phyloP scores from a whole-genome alignment of 2,329 filamentous ascomycete genomes.

The Epichloe gansuensis region DNA sequence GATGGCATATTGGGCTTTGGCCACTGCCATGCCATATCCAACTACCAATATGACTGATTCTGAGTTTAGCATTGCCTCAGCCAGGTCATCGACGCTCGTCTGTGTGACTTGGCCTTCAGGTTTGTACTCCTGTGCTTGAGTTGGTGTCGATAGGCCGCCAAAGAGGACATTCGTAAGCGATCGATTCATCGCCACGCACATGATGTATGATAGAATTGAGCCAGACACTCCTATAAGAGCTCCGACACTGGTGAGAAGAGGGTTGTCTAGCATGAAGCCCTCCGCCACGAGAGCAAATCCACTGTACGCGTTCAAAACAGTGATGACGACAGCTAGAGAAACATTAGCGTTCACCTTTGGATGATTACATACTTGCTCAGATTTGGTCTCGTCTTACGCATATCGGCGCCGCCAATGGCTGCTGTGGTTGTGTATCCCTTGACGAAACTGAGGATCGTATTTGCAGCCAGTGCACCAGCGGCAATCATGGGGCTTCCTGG shows the following conservation, averaged over 20 bases:
- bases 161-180: slow-evolving; percentile 84
- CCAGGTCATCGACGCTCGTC: slow-evolving; percentile 69
- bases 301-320: slow-evolving; percentile 80
- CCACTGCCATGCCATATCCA: slow-evolving; percentile 89
- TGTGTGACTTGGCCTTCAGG: slow-evolving; percentile 71
- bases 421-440: slow-evolving; percentile 83
- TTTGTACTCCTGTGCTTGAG: slow-evolving; percentile 50
- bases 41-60: slow-evolving; percentile 85
- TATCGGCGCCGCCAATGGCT: slow-evolving; percentile 85
- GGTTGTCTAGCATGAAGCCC: slow-evolving; percentile 84
- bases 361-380: not conserved
- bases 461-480: slow-evolving; percentile 64
- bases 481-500: slow-evolving; percentile 69
- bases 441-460: slow-evolving; percentile 64
- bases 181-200: slow-evolving; percentile 85
- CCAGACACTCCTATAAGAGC: slow-evolving; percentile 81
- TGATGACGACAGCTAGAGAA: slow-evolving; percentile 60
- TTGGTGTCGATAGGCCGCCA: slow-evolving; percentile 52
- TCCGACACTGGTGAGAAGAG: slow-evolving; percentile 72
- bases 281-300: slow-evolving; percentile 85
- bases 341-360: slow-evolving; percentile 5
- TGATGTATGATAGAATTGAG: slow-evolving; percentile 78
- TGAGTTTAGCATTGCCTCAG: slow-evolving; percentile 60
- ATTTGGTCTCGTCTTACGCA: slow-evolving; percentile 40
- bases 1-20: slow-evolving; percentile 85